Base-by-base conservation (phyloP, 495 filamentous ascomycete genomes). In the Xanthoparmelia taractica region DNA sequence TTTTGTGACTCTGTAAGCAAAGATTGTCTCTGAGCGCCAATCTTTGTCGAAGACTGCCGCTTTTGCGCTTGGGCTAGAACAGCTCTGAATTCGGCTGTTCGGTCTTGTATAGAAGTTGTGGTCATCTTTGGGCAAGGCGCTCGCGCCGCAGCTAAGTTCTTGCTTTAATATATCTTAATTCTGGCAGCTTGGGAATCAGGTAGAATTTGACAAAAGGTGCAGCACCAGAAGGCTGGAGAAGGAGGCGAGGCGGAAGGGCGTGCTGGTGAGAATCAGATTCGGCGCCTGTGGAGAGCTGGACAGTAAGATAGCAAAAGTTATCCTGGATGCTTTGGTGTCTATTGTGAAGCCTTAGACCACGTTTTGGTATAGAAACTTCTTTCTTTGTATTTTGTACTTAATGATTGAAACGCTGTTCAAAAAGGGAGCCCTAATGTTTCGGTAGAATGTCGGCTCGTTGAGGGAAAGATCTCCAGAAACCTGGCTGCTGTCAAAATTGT, bases 51-150 rank as follows among this genome's bases (percentile, higher is more conserved):
- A 18, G 83, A 80, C 61, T 88, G 81, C 48, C 85, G 83, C 68
- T 85, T 87, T 74, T 96, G 89, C 61, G 89, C 89, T 69, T 92
- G 90, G 25, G 81, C 80, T 57, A 97, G 83, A 72, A 97, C 92
- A 65, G 91, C 86, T 69, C 86, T 87, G 78, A 98, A 98, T 78
- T 98, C 94, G 72, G 81, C 81, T 60, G 94, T 98, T 69, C 94
- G 89, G 77, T 98, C 94, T 81, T 98, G 95, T 75, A 97, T 96
- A 50, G 91, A 91, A 25, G 83, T 80, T 54, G 80, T 79, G 61
- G 76, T 73, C 84, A 85, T 86, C 63, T 69, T 54, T 45, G 33
- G 37, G 54, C 61, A 47, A 23, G 33, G 18, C 29, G 56, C 17
- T 33, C 18, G 4, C 29, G 52, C 8, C 27, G 18, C 40, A 20